These are phyloP conservation scores for Citrus glauca DNA, from an alignment of 345 rosid genomes.

Conservation along the genomic window DNA sequence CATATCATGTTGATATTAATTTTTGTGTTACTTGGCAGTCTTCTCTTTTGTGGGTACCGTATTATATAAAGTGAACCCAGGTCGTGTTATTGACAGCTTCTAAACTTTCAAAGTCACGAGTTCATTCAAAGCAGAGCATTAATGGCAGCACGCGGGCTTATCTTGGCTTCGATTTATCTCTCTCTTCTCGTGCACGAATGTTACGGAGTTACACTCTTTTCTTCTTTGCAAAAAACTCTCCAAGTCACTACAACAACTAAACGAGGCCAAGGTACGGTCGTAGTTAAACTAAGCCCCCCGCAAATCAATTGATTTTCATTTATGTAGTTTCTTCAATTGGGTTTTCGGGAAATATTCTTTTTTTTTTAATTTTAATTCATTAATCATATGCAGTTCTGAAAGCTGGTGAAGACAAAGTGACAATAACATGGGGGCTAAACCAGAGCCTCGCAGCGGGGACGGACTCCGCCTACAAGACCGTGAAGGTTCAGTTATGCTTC, in stretches of 20 bases:
- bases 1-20: background rate
- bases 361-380: background rate
- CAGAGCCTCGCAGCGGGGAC: slow-evolving; percentile 31
- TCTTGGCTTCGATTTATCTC: slow-evolving; percentile 20
- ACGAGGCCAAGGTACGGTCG: slow-evolving; percentile 18
- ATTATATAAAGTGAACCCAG: background rate
- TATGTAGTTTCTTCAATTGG: background rate
- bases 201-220: slow-evolving; percentile 31
- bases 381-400: slow-evolving; percentile 36
- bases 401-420: slow-evolving; percentile 50
- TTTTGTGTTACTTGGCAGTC: background rate
- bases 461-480: slow-evolving; percentile 42
- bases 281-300: too few species aligned
- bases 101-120: background rate
- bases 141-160: slow-evolving; percentile 14
- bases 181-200: slow-evolving; percentile 15
- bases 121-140: background rate
- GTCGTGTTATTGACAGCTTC: background rate
- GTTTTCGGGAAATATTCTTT: background rate
- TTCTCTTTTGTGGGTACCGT: too few species aligned
- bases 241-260: slow-evolving; percentile 35
- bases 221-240: slow-evolving; percentile 36
- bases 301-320: too few species aligned
- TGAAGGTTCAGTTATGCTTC: slow-evolving; percentile 57
- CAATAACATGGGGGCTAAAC: slow-evolving; percentile 53